A percentile compares a stretch with the other conserved stretches of the same genome.
Conservation (phyloP, 1,284 basidiomycete genomes). For the Puccinia novopanici region DNA sequence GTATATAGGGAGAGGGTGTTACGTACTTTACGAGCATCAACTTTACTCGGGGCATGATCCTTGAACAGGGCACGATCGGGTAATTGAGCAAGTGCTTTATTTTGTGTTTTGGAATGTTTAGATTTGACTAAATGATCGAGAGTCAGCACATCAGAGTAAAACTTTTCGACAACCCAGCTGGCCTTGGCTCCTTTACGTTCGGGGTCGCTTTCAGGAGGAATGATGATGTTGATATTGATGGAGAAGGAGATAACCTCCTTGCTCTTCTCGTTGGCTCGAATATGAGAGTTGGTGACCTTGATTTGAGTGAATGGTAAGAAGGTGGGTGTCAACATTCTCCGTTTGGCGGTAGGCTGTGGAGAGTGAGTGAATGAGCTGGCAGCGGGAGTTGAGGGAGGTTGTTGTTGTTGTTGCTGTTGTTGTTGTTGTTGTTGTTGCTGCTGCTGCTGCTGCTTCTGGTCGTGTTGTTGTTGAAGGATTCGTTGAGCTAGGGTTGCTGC, state of each 20-base stretch:
- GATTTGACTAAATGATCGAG: slow-evolving; percentile 69
- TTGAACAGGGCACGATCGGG: slow-evolving; percentile 93
- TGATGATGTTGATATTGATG: slow-evolving; percentile 61
- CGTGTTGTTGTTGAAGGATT: too few species aligned
- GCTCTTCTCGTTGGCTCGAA: slow-evolving; percentile 78
- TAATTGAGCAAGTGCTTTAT: slow-evolving; percentile 72
- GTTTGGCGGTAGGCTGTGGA: slow-evolving; percentile 42
- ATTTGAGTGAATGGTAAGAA: slow-evolving; percentile 55
- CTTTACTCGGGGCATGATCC: slow-evolving; percentile 92
- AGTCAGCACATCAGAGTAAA: slow-evolving; percentile 83
- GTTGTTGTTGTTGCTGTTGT: background rate
- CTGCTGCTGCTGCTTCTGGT: too few species aligned
- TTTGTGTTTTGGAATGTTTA: slow-evolving; percentile 69
- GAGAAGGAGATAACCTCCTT: slow-evolving; percentile 83
- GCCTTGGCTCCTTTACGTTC: slow-evolving; percentile 64
- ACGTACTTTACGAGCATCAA: slow-evolving; percentile 86
- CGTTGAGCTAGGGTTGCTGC: too few species aligned
- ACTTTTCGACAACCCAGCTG: slow-evolving; percentile 87
- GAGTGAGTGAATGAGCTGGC: slow-evolving; percentile 35
- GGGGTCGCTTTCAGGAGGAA: slow-evolving; percentile 60
- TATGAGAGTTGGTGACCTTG: slow-evolving; percentile 65
- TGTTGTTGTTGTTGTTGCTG: too few species aligned
- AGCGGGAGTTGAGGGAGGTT: slow-evolving; percentile 17
- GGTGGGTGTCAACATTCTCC: slow-evolving; percentile 55
- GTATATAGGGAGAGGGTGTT: slow-evolving; percentile 2